Conservation (phyloP, 352 stramenopile species). For the Phytophthora gonapodyides region DNA sequence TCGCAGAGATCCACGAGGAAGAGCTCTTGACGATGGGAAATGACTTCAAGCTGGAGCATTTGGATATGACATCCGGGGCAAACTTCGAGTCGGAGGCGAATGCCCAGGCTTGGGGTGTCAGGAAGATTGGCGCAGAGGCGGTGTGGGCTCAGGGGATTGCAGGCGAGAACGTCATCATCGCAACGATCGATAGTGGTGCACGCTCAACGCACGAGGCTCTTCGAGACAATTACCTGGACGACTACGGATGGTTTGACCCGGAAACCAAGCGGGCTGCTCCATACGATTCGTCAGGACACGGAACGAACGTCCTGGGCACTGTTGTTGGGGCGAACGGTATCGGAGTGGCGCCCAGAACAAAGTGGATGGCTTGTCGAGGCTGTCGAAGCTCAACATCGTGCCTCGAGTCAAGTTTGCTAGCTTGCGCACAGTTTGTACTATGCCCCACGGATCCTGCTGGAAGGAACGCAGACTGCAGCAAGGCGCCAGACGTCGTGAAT, state of each 20-base stretch:
- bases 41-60: conserved; percentile 21
- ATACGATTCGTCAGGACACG: conserved; percentile 27
- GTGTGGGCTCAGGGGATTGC: conserved; percentile 39
- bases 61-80: conserved; percentile 1
- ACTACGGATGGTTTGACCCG: conserved; percentile 47
- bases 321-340: conserved; percentile 21
- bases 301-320: conserved; percentile 18
- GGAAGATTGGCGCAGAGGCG: conserved; percentile 40
- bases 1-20: conserved; percentile 41
- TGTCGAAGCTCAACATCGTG: conserved; percentile 28
- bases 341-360: conserved; percentile 17
- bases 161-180: conserved; percentile 38
- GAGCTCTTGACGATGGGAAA: conserved; percentile 30
- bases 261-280: conserved; percentile 20
- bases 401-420: conserved; percentile 42
- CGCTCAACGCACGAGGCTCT: conserved; percentile 41
- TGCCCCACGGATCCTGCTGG: conserved; percentile 51
- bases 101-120: conserved; percentile 31
- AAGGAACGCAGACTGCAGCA: conserved; percentile 41
- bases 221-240: conserved; percentile 21
- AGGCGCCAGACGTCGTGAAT: conserved; percentile 53
- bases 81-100: conserved; percentile 16
- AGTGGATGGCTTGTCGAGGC: conserved; percentile 34
- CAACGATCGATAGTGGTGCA: conserved; percentile 49
- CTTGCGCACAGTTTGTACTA: conserved; percentile 57